These are phyloP conservation scores for Colletotrichum paranaense DNA, from an alignment of 2,329 filamentous ascomycete genomes.

Conservation along the genomic window DNA sequence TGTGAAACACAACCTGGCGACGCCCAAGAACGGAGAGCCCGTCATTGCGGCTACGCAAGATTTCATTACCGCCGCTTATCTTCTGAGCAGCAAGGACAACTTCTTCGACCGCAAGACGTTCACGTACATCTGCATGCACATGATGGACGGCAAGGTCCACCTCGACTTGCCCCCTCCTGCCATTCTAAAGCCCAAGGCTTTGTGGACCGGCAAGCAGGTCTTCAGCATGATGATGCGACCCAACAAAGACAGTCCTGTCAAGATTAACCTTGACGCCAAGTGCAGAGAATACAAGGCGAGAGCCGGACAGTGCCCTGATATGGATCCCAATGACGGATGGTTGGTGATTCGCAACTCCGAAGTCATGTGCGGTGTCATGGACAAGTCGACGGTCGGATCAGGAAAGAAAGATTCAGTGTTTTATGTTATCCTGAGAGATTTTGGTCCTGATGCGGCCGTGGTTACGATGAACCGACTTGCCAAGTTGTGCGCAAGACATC, in stretches of 20 bases:
- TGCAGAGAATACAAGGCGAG: slow-evolving; percentile 83
- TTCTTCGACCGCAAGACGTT: slow-evolving; percentile 94
- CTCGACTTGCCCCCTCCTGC: slow-evolving; percentile 90
- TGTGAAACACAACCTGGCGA: slow-evolving; percentile 94
- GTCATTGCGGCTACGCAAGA: slow-evolving; percentile 99
- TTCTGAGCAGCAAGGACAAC: slow-evolving; percentile 90
- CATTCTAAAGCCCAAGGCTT: slow-evolving; percentile 83
- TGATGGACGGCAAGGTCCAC: slow-evolving; percentile 83
- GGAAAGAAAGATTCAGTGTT: slow-evolving; percentile 99
- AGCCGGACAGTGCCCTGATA: slow-evolving; percentile 69
- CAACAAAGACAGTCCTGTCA: slow-evolving; percentile 83
- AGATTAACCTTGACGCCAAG: slow-evolving; percentile 93
- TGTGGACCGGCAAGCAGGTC: slow-evolving; percentile 98
- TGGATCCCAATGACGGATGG: slow-evolving; percentile 90
- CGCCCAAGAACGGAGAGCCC: slow-evolving; percentile 96
- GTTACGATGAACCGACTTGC: slow-evolving; percentile 94
- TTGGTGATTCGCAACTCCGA: slow-evolving; percentile 95
- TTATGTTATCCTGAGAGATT: slow-evolving; percentile 96
- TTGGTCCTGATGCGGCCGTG: slow-evolving; percentile 88
- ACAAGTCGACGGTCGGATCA: slow-evolving; percentile 96
- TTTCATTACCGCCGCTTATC: slow-evolving; percentile 95
- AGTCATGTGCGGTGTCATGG: slow-evolving; percentile 97
- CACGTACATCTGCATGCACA: slow-evolving; percentile 90
- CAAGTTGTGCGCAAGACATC: slow-evolving; percentile 87
- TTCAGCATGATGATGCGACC: slow-evolving; percentile 93